Base-by-base conservation (phyloP, 805 yeast species). In the Naumovozyma dairenensis region DNA sequence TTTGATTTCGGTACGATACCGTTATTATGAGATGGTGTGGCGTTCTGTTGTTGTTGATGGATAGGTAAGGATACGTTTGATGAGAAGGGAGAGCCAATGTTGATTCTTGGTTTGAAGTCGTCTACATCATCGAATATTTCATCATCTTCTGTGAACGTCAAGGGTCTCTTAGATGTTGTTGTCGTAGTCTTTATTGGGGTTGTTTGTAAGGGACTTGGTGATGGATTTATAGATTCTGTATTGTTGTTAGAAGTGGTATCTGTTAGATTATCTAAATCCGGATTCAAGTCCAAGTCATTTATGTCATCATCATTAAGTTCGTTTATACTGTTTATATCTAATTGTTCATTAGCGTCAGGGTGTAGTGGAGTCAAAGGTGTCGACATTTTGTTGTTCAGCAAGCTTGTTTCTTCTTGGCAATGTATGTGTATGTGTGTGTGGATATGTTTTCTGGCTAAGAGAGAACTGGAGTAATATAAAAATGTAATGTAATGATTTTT, bases 291-390 rank as follows among this genome's bases (percentile, higher is more conserved):
- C 15, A 55, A 38, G 25, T 49, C 60, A 20, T 40, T 43, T 4
- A 55, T 45, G 25, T 53, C 58, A 14, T 42, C 33, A 8, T 47
- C 54, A 34, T 51, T 51, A 19, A 55, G 28, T 33, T 53, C 56
- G 13, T 46, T 39, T 4, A 55, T 29, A 17, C 39, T 41, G 33
- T 46, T 39, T 16, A 51, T 35, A 31, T 49, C 44, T 9, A 48
- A 26, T 21, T 44, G 45, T 29, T 52, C 51, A 31, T 55, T 40
- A 5, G 60, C 50, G 21, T 40, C 43, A 6, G 53, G 48, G 37
- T 55, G 60, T 17, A 45, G 29, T 3, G 60, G 60, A 5, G 60
- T 55, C 5, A 36, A 43, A 4, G 60, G 60, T 26, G 48, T 46
- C 20, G 49, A 41, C 49, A 45, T 46, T 6, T 10, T 18, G n/a